A percentile compares a stretch with the other conserved stretches of the same genome.
phyloP scores from a whole-genome alignment of 257 asterid genomes.

The Knoxia roxburghii region DNA sequence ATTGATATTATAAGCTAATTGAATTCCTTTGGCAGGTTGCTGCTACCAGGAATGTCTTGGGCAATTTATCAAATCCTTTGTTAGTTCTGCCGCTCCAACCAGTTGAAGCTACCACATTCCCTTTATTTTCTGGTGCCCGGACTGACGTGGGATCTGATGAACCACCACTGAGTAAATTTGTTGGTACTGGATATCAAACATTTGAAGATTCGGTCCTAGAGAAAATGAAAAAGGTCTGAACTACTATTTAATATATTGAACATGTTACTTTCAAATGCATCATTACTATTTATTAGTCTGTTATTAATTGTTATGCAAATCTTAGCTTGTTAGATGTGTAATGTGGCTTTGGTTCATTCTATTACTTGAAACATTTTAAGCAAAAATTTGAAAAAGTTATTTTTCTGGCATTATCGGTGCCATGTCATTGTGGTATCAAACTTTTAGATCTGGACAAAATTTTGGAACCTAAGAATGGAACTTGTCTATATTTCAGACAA shows the following conservation, averaged over 20 bases:
- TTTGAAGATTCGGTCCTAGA: slow-evolving; percentile 74
- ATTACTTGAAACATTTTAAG: not conserved
- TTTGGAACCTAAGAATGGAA: not conserved
- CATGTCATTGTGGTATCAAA: not conserved
- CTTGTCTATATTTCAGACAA: not conserved
- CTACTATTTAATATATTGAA: not conserved
- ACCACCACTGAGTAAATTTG: slow-evolving; percentile 43
- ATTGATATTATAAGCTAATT: not conserved
- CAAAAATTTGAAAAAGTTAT: not conserved
- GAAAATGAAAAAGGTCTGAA: slow-evolving; percentile 59
- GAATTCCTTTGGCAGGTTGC: slow-evolving; percentile 36
- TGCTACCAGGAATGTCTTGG: slow-evolving; percentile 55
- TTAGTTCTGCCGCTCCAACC: slow-evolving; percentile 63
- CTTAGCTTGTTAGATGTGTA: not conserved
- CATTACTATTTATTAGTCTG: not conserved
- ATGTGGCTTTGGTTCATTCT: not conserved
- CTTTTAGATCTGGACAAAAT: not conserved
- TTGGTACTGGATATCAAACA: slow-evolving; percentile 63
- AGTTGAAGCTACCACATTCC: slow-evolving; percentile 43
- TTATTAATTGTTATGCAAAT: not conserved
- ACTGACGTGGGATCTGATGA: slow-evolving; percentile 34
- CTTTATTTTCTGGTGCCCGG: slow-evolving; percentile 31
- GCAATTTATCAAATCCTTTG: slow-evolving; percentile 78
- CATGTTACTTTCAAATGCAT: not conserved
- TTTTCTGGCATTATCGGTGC: not conserved